phyloP scores from a whole-genome alignment of 306 rosid genomes.

The Spatholobus suberectus region DNA sequence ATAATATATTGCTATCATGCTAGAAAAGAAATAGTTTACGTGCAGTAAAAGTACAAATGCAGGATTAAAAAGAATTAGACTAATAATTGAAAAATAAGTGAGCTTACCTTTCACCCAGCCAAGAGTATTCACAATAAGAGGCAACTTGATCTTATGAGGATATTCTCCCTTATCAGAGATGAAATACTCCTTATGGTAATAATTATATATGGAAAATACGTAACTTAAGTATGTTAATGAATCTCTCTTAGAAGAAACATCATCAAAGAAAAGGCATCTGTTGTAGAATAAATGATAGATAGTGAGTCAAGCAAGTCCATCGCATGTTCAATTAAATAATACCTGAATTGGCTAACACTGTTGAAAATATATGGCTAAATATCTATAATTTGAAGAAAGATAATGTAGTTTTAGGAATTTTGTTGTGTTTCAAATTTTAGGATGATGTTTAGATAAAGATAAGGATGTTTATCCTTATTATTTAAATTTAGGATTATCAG shows the following conservation, averaged over 20 bases:
- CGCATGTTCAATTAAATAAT: slow-evolving; percentile 7
- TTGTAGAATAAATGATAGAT: slow-evolving; percentile 16
- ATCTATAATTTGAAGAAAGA: too few relatives aligned
- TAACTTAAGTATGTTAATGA: slow-evolving; percentile 62
- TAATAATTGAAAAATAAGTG: neutral
- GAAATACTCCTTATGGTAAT: slow-evolving; percentile 59
- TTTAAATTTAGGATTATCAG: too few relatives aligned
- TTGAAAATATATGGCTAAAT: too few relatives aligned
- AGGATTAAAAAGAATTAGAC: slow-evolving; percentile 12
- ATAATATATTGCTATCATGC: slow-evolving; percentile 14
- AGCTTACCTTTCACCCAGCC: slow-evolving; percentile 94
- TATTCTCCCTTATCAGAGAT: slow-evolving; percentile 41
- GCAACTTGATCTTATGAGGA: slow-evolving; percentile 53
- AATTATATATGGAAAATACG: slow-evolving; percentile 58
- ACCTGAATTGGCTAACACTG: slow-evolving; percentile 20
- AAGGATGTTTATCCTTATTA: too few relatives aligned
- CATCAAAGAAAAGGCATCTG: slow-evolving; percentile 90
- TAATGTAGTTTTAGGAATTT: too few relatives aligned
- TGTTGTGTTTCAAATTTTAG: too few relatives aligned
- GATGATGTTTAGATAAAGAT: too few relatives aligned
- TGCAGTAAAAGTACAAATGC: slow-evolving; percentile 26
- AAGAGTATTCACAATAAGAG: slow-evolving; percentile 85
- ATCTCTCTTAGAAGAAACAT: slow-evolving; percentile 73
- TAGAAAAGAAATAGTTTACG: neutral
- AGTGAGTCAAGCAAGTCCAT: slow-evolving; percentile 38